phyloP scores from a whole-genome alignment of 2,329 filamentous ascomycete genomes.

The Cladosporium sp. region DNA sequence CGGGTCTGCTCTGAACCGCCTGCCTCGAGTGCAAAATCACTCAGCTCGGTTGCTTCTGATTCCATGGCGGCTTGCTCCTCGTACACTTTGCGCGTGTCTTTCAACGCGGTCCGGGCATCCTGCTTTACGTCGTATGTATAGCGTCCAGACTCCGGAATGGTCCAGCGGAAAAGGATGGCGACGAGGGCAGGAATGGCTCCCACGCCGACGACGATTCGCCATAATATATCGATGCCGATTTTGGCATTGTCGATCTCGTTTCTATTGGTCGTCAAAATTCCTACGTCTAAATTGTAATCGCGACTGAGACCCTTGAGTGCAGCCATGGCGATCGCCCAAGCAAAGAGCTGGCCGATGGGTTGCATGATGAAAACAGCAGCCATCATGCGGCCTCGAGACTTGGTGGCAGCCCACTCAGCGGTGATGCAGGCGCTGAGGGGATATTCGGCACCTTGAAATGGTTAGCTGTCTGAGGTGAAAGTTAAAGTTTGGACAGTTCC shows the following conservation, averaged over 20 bases:
- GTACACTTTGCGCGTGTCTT: slow-evolving; percentile 18
- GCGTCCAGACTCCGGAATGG: slow-evolving; percentile 36
- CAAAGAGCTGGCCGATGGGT: slow-evolving; percentile 35
- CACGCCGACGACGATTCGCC: slow-evolving; percentile 36
- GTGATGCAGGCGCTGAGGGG: slow-evolving; percentile 35
- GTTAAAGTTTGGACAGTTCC: not conserved
- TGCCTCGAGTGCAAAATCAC: not conserved
- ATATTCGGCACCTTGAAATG: slow-evolving; percentile 17
- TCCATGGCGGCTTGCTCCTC: slow-evolving; percentile 3
- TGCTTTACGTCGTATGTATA: slow-evolving; percentile 35
- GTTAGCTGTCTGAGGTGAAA: not conserved
- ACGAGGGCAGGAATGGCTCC: slow-evolving; percentile 34
- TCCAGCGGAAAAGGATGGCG: slow-evolving; percentile 34
- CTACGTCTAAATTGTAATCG: slow-evolving; percentile 13
- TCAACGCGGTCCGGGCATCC: slow-evolving; percentile 23
- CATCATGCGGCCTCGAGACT: slow-evolving; percentile 35
- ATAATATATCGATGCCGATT: slow-evolving; percentile 32
- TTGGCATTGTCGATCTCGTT: slow-evolving; percentile 18
- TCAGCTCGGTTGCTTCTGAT: slow-evolving; percentile 2
- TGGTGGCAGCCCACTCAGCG: slow-evolving; percentile 34
- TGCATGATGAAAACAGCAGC: slow-evolving; percentile 38
- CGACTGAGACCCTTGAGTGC: slow-evolving; percentile 17
- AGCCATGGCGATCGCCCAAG: slow-evolving; percentile 17
- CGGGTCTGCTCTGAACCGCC: not conserved
- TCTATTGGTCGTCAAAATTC: not conserved